Evolutionary conservation across 345 rosid species (phyloP).

Genomic region (Lagerstroemia speciosa): DNA sequence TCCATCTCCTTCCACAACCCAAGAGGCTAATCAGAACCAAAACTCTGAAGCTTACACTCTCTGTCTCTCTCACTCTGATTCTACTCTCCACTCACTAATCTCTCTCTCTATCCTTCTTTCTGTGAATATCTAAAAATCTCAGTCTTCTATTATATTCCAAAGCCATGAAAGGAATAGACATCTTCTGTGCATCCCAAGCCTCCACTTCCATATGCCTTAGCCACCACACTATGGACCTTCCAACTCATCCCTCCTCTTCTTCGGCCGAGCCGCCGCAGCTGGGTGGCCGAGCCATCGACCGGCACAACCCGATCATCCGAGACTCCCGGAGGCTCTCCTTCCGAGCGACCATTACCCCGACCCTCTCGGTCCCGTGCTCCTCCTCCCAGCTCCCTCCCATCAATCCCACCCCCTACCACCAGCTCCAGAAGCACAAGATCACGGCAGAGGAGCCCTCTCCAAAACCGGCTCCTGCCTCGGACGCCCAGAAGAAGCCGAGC

Average conservation of each 20-base stretch:
- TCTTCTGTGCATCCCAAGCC: constrained; percentile 83
- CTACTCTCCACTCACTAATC: constrained; percentile 10
- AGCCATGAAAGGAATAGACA: constrained; percentile 37
- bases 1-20: neutral
- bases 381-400: constrained; percentile 13
- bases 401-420: constrained; percentile 23
- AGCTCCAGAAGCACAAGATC: constrained; percentile 11
- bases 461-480: neutral
- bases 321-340: constrained; percentile 19
- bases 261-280: neutral
- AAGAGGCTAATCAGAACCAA: too few species aligned
- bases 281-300: constrained; percentile 19
- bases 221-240: constrained; percentile 21
- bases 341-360: constrained; percentile 3
- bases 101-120: neutral
- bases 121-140: neutral
- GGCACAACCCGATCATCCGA: constrained; percentile 31
- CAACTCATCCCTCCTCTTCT: constrained; percentile 11
- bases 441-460: neutral
- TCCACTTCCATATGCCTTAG: constrained; percentile 65
- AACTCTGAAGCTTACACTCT: neutral
- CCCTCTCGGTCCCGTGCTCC: constrained; percentile 19
- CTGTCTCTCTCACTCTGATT: constrained; percentile 1
- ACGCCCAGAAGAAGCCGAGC: neutral
- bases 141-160: constrained; percentile 1